Base-by-base conservation (phyloP, 768 basidiomycete genomes). In the Tricholoma furcatifolium region DNA sequence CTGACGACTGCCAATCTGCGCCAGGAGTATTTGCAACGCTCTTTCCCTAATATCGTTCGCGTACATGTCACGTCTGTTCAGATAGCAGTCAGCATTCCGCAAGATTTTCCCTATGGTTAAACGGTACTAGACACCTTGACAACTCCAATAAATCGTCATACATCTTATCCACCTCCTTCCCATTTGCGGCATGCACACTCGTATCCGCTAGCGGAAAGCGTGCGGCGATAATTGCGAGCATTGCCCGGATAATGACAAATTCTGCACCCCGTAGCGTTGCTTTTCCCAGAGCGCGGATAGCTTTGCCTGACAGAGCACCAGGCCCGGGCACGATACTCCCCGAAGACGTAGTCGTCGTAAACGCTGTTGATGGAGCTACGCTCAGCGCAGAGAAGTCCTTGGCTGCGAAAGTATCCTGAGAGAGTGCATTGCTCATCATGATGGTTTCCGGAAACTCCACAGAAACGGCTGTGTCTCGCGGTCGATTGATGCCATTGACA, bases 101-200 rank as follows among this genome's bases (percentile, higher is more conserved):
- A n/a, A n/a, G n/a, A n/a, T n/a, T 40, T 39, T 15, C 6, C 43
- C 12, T n/a, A 15, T 8, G 9, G 38, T 8, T 9, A 17, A 43
- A 35, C 1, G 21, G 32, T n/a, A 32, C 57, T n/a, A n/a, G n/a
- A 36, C 27, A 64, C 64, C 66, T 60, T 15, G 62, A 61, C 31
- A 68, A 49, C 38, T 68, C 67, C 23, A 68, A 36, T n/a, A 68
- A 41, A 50, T 66, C 67, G 38, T 63, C 60, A 17, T 66, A 65
- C 46, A 68, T 53, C 32, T 50, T 36, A 23, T 58, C 58, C 39
- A 64, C 52, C 34, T 47, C 52, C 31, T 52, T 54, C 2, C 57
- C 50, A 23, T 36, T 43, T 6, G 50, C n/a, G 2, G 58, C 52
- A 35, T 61, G 15, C 17, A 17, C 11, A 2, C 44, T 14, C 2